Evolutionary conservation across 1,284 basidiomycete species (phyloP).

Genomic region (Trichosporon sp.): DNA sequence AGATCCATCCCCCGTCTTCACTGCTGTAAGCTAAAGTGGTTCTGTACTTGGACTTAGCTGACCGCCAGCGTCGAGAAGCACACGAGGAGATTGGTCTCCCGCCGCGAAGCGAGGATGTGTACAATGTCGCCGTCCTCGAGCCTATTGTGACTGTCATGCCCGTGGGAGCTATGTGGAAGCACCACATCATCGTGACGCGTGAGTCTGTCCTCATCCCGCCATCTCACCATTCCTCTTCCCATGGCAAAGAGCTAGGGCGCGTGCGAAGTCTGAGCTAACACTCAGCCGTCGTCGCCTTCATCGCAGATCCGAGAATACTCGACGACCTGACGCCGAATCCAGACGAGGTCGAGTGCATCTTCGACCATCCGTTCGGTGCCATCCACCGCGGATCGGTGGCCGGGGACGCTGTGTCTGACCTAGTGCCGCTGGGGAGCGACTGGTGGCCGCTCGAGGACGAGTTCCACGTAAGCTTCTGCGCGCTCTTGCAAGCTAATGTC

Average conservation of each 20-base stretch:
- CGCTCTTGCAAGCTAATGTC: no score
- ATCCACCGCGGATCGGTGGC: conserved; percentile 62
- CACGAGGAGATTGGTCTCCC: conserved; percentile 77
- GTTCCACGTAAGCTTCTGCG: conserved; percentile 66
- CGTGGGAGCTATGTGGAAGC: conserved; percentile 47
- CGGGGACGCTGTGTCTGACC: conserved; percentile 52
- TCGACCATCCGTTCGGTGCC: conserved; percentile 73
- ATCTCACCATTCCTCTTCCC: neutral
- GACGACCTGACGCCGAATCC: conserved; percentile 62
- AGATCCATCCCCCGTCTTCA: conserved; percentile 66
- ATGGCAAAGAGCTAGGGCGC: no score
- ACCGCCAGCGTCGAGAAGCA: conserved; percentile 72
- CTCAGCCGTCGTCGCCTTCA: conserved; percentile 71
- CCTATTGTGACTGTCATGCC: conserved; percentile 78
- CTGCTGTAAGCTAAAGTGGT: conserved; percentile 73
- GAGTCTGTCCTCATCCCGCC: conserved; percentile 23
- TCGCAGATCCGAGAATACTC: conserved; percentile 64
- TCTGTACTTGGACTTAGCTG: no score
- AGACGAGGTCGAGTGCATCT: conserved; percentile 75
- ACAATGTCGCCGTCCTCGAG: conserved; percentile 67
- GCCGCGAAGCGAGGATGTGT: conserved; percentile 62
- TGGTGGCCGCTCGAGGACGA: conserved; percentile 76
- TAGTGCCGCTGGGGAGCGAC: conserved; percentile 65
- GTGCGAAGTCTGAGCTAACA: conserved; percentile 40
- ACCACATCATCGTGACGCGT: conserved; percentile 57